Base-by-base conservation (phyloP, 345 rosid species). In the Reutealis trisperma region DNA sequence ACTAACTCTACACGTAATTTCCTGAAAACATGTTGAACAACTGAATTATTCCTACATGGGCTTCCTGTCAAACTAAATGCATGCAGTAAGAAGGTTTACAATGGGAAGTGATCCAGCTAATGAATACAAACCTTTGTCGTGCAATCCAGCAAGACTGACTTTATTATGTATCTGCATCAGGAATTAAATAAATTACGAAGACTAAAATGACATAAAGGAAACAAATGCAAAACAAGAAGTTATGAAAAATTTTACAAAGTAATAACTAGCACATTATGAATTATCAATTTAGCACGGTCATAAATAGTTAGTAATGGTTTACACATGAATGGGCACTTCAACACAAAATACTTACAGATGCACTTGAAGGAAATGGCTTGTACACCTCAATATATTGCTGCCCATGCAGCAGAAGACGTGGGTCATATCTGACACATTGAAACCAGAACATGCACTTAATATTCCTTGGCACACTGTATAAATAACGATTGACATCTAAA, bases 371-470 rank as follows among this genome's bases (percentile, higher is more conserved):
- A 63, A 93, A 70, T 63, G 98, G 94, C 84, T 78, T 90, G 83
- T 88, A 87, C n/a, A 95, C 5, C 84, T 93, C 94, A 70, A 95
- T 88, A 74, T 89, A 93, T 22, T 95, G 99, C 59, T 93, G 94
- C 77, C 93, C 98, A 82, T 95, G 98, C 88, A 95, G 79, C 83
- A 95, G 80, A 76, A 93, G 97, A 67, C 79, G 82, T 10, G 86
- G 88, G 84, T 93, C 97, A 77, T 65, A 90, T 19, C 99, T 95
- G 86, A 65, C 21, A 73, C 73, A 74, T 1, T 57, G 70, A 78
- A 80, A 25, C 71, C 30, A 69, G 52, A 66, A 65, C 11, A 27
- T 55, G 21, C 25, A 60, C 59, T 64, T 69, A 15, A 27, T 45
- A 16, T 22, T 47, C 22, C 55, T 51, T 49, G 47, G 34, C 15